These are phyloP conservation scores for Haberlea rhodopensis DNA, from an alignment of 257 asterid genomes.

Conservation along the genomic window DNA sequence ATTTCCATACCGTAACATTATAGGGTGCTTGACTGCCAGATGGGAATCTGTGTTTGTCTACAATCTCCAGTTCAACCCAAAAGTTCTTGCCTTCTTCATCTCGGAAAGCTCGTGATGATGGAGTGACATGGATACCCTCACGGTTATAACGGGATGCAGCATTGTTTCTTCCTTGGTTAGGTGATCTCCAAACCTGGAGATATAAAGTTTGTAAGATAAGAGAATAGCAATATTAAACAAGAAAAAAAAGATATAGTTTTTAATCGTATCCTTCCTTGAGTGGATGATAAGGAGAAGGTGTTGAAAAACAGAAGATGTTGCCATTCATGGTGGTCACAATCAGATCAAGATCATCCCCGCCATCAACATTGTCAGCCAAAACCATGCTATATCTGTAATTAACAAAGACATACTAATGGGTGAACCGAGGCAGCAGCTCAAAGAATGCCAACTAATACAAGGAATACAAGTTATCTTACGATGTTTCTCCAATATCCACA, in stretches of 20 bases:
- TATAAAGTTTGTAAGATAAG: constrained; percentile 27
- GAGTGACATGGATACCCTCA: constrained; percentile 82
- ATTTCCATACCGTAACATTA: constrained; percentile 71
- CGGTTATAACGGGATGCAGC: constrained; percentile 63
- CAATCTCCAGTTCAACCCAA: constrained; percentile 89
- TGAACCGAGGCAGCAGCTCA: constrained; percentile 20
- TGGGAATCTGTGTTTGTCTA: constrained; percentile 74
- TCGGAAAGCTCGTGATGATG: constrained; percentile 85
- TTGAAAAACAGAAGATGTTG: constrained; percentile 95
- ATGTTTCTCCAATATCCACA: constrained; percentile 98
- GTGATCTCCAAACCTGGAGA: constrained; percentile 86
- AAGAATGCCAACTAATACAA: constrained; percentile 12
- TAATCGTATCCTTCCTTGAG: constrained; percentile 56
- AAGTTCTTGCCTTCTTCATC: constrained; percentile 98
- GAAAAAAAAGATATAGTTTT: neutral
- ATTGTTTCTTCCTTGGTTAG: constrained; percentile 86
- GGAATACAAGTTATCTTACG: constrained; percentile 53
- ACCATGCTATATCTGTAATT: constrained; percentile 94
- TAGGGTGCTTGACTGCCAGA: constrained; percentile 94
- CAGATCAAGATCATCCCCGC: constrained; percentile 99
- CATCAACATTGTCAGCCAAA: constrained; percentile 94
- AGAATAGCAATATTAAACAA: constrained; percentile 14
- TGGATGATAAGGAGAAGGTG: constrained; percentile 97
- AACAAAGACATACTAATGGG: constrained; percentile 18
- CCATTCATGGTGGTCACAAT: constrained; percentile 98